Evolutionary conservation across 805 yeast genomes (phyloP).

Genomic region (Starmerella geochares): DNA sequence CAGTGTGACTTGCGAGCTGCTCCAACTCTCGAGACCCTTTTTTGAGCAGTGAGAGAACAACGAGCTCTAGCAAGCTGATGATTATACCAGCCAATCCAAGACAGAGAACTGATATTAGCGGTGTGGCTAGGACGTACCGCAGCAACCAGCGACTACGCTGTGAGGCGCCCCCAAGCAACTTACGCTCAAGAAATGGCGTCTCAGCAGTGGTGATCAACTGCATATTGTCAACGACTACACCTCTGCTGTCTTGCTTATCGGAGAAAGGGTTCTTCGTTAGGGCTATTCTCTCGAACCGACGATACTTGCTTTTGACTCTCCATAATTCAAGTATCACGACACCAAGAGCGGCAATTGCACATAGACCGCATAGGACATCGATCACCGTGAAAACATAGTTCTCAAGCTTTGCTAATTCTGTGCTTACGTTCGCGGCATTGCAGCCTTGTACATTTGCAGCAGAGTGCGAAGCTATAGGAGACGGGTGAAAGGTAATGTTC

Average conservation of each 20-base stretch:
- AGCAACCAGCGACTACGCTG: slow-evolving; percentile 37
- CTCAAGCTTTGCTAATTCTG: slow-evolving; percentile 4
- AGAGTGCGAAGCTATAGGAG: background rate
- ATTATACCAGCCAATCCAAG: slow-evolving; percentile 50
- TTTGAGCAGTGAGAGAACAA: slow-evolving; percentile 28
- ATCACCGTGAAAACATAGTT: background rate
- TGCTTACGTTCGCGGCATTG: slow-evolving; percentile 1
- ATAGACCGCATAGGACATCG: slow-evolving; percentile 9
- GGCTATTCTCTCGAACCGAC: slow-evolving; percentile 13
- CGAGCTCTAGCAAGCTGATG: slow-evolving; percentile 45
- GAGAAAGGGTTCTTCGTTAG: background rate
- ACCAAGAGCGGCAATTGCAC: slow-evolving; percentile 11
- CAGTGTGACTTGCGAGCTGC: slow-evolving; percentile 14
- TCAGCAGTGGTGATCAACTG: slow-evolving; percentile 4
- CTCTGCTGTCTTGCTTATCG: background rate
- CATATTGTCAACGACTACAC: slow-evolving; percentile 1
- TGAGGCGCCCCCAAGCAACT: background rate
- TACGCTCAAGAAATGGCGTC: slow-evolving; percentile 5
- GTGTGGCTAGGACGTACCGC: slow-evolving; percentile 43
- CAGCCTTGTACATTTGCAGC: background rate
- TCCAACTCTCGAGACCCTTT: slow-evolving; percentile 16
- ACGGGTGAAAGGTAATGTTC: slow-evolving; percentile 7
- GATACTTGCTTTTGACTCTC: slow-evolving; percentile 13
- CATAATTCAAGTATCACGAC: slow-evolving; percentile 12
- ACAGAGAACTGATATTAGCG: slow-evolving; percentile 42